Percentiles rank a stretch among this genome's conserved stretches.
Evolutionary conservation across 257 asterid genomes (phyloP).

Genomic region (Ophiorrhiza pumila): DNA sequence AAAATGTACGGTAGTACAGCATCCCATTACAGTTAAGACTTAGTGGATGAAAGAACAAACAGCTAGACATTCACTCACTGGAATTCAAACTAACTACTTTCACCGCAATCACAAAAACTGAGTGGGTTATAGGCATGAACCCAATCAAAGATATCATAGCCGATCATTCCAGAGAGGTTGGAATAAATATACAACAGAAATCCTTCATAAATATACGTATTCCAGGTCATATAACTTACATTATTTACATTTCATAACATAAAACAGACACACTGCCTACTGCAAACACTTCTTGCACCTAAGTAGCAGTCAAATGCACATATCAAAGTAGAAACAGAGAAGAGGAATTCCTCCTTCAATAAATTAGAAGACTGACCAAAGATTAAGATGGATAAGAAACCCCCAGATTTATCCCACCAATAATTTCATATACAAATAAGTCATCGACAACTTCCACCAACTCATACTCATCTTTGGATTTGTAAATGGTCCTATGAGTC

Average conservation of each 20-base stretch:
- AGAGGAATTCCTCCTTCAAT: slow-evolving; percentile 20
- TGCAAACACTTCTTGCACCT: slow-evolving; percentile 31
- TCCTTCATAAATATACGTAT: slow-evolving; percentile 16
- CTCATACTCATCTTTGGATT: slow-evolving; percentile 28
- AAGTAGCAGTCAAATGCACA: slow-evolving; percentile 28
- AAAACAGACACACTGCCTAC: slow-evolving; percentile 28
- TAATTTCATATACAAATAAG: slow-evolving; percentile 31
- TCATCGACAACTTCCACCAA: slow-evolving; percentile 27
- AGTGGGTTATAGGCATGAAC: slow-evolving; percentile 1
- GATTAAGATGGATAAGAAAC: slow-evolving; percentile 29
- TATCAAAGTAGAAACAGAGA: slow-evolving; percentile 24
- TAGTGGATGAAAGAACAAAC: not conserved
- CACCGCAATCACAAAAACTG: not conserved
- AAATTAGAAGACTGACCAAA: slow-evolving; percentile 40
- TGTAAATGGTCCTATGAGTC: slow-evolving; percentile 25
- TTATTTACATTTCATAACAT: slow-evolving; percentile 45
- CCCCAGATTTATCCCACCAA: slow-evolving; percentile 32
- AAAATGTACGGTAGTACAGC: not conserved
- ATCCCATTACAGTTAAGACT: not conserved
- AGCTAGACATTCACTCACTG: not conserved
- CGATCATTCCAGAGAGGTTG: slow-evolving; percentile 11
- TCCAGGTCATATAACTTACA: slow-evolving; percentile 43
- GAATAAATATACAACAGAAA: slow-evolving; percentile 18
- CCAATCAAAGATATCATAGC: too few relatives aligned
- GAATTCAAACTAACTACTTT: not conserved